Percentiles rank a stretch among this genome's conserved stretches.
These are phyloP conservation scores for Suhomyces sp. DNA, from an alignment of 805 yeast species.

Conservation along the genomic window DNA sequence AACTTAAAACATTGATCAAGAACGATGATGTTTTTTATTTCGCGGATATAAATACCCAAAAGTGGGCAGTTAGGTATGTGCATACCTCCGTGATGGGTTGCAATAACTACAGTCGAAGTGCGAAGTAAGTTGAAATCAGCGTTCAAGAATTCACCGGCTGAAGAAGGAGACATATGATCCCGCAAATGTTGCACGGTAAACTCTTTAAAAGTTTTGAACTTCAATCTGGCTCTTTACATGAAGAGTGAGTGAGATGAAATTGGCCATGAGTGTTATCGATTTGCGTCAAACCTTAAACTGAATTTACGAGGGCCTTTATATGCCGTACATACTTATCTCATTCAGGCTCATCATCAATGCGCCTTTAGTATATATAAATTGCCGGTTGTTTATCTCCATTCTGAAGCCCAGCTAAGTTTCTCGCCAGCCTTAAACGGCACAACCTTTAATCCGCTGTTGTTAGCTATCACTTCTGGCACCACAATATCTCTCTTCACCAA, in stretches of 20 bases:
- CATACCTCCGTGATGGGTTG: background rate
- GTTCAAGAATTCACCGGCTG: background rate
- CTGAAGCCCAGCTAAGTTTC: conserved; percentile 64
- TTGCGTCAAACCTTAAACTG: background rate
- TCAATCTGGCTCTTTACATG: background rate
- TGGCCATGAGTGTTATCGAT: background rate
- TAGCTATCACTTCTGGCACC: conserved; percentile 60
- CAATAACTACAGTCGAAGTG: background rate
- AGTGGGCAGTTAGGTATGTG: background rate
- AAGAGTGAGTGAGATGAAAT: background rate
- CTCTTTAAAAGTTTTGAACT: background rate
- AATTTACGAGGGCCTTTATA: background rate
- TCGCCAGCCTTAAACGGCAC: conserved; percentile 90
- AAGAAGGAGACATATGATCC: background rate
- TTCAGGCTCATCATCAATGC: background rate
- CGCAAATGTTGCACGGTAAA: background rate
- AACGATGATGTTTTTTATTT: no score
- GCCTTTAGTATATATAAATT: background rate
- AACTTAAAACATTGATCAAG: no score
- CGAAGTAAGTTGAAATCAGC: background rate
- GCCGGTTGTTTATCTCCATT: conserved; percentile 51
- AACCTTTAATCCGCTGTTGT: conserved; percentile 38
- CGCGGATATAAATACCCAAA: background rate
- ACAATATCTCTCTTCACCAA: conserved; percentile 51
- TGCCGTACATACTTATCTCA: background rate